Percentiles rank a stretch among this genome's conserved stretches.
These are phyloP conservation scores for Amphirosellinia nigrospora DNA, from an alignment of 495 filamentous ascomycete species.

Conservation along the genomic window DNA sequence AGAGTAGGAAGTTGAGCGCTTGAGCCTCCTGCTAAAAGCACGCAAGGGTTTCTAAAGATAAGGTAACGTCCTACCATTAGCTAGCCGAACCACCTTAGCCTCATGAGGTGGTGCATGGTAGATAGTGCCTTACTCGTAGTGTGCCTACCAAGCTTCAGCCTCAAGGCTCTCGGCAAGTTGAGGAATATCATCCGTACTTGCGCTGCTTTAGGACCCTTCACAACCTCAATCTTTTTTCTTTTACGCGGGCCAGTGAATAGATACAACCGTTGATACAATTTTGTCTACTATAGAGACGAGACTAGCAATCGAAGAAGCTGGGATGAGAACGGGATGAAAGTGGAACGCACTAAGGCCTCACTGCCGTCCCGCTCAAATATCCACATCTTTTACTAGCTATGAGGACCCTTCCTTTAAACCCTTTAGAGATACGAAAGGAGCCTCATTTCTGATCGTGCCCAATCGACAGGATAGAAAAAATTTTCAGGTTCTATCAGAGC, in stretches of 20 bases:
- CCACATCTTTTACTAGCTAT: constrained; percentile 3
- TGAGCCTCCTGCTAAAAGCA: constrained; percentile 8
- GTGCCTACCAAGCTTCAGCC: constrained; percentile 6
- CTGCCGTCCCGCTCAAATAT: constrained; percentile 1
- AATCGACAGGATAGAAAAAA: neutral
- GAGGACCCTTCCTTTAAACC: neutral
- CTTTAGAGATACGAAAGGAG: constrained; percentile 7
- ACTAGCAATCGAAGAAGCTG: neutral
- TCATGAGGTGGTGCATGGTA: neutral
- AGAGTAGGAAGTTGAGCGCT: neutral
- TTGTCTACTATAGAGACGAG: no score
- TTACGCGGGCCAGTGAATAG: neutral
- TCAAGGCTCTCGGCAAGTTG: neutral
- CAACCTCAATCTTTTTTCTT: neutral
- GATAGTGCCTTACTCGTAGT: neutral
- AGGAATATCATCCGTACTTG: neutral
- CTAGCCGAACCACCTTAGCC: constrained; percentile 2
- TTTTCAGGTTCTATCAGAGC: constrained; percentile 8
- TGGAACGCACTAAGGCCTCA: constrained; percentile 11
- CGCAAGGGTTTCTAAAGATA: constrained; percentile 1
- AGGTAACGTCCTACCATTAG: constrained; percentile 16
- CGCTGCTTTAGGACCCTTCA: neutral
- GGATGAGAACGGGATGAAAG: constrained; percentile 7
- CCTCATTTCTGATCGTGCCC: neutral
- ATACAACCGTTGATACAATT: neutral